Base-by-base conservation (phyloP, 306 rosid genomes). In the Rubus idaeus region DNA sequence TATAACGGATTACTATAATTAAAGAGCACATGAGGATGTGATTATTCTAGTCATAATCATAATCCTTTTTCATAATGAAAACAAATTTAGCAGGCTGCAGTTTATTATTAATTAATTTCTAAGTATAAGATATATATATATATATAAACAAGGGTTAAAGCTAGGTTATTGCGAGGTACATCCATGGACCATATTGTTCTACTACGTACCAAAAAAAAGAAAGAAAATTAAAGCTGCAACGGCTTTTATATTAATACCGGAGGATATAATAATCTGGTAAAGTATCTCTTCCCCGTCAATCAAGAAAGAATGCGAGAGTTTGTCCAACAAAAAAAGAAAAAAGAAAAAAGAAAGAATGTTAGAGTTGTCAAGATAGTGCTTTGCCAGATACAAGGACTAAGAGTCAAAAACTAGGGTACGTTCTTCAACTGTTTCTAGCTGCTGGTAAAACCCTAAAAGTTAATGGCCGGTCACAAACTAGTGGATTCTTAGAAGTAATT, bases 21-120 rank as follows among this genome's bases (percentile, higher is more conserved):
- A 52, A 39, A 71, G 51, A 62, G 74, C 83, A 83, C 76, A 41
- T 56, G 73, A 79, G 65, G 12, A 26, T 67, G 70, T 50, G 78
- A 66, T 58, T 78, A 70, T 73, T 74, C 3, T 63, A 12, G 35
- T 30, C 35, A 30, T 30, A 30, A 17, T 65, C 44, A 52, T 75
- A 6, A 23, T 39, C 44, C 64, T 8, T 80, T 58, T 68, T 37
- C 62, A 45, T 73, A 69, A 78, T 80, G 47, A 62, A 21, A 9
- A 44, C 68, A 45, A 55, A 71, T 20, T 37, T 65, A 51, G 70
- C 76, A 60, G 56, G 74, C 44, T 39, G 44, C 51, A 61, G 60
- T 70, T 69, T 51, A 75, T 8, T 64, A n/a, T 60, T 10, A 26
- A 26, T 60, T 60, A 26, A 13, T 21, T 8, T 56, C 1, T 55